phyloP scores from a whole-genome alignment of 805 yeast genomes.

The Candida ponderosae region DNA sequence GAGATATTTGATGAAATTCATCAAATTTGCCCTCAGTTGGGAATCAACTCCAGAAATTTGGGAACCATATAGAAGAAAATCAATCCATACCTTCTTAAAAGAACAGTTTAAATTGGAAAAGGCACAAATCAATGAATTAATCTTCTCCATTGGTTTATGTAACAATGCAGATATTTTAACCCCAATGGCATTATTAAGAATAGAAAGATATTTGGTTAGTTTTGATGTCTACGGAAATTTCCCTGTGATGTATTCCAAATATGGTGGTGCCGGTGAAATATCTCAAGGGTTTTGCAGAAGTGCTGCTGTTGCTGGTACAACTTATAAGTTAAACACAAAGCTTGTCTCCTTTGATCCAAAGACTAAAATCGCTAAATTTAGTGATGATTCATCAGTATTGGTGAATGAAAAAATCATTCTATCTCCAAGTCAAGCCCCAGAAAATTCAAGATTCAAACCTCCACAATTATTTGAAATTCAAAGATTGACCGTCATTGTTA shows the following conservation, averaged over 20 bases:
- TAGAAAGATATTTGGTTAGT: constrained; percentile 75
- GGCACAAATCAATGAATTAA: constrained; percentile 76
- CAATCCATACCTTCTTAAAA: constrained; percentile 52
- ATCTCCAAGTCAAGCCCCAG: constrained; percentile 61
- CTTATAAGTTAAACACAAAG: constrained; percentile 73
- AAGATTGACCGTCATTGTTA: constrained; percentile 74
- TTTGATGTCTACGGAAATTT: constrained; percentile 91
- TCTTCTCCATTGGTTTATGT: constrained; percentile 80
- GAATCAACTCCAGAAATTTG: constrained; percentile 51
- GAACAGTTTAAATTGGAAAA: constrained; percentile 62
- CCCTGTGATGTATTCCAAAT: constrained; percentile 87
- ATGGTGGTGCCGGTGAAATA: constrained; percentile 93
- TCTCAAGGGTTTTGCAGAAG: constrained; percentile 96
- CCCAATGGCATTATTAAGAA: constrained; percentile 69
- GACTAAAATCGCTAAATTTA: constrained; percentile 58
- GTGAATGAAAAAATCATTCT: constrained; percentile 76
- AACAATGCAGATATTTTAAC: constrained; percentile 53
- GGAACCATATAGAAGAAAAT: constrained; percentile 43
- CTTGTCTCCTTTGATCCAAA: constrained; percentile 58
- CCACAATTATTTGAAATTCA: constrained; percentile 50
- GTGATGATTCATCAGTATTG: constrained; percentile 67
- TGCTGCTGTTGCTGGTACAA: constrained; percentile 97
- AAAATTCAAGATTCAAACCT: constrained; percentile 32
- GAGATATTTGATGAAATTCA: constrained; percentile 82
- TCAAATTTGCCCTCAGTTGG: constrained; percentile 77